Evolutionary conservation across 495 filamentous ascomycete genomes (phyloP).

Genomic region (Physcia stellaris): DNA sequence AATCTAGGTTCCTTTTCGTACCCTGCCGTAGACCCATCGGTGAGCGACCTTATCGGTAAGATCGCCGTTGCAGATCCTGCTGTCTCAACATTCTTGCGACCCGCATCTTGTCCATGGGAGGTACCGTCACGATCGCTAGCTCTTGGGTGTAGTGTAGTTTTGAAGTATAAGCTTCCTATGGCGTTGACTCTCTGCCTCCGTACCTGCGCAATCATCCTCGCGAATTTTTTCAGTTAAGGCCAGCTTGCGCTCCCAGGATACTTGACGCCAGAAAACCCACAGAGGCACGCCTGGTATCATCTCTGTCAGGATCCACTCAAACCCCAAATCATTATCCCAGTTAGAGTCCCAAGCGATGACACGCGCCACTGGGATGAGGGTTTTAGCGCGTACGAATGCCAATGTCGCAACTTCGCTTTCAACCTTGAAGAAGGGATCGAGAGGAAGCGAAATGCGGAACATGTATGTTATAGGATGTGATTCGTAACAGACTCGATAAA

Average conservation of each 20-base stretch:
- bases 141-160: conserved; percentile 7
- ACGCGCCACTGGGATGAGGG: conserved; percentile 21
- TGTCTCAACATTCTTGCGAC: neutral
- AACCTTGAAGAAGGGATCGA: too few relatives aligned
- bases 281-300: conserved; percentile 17
- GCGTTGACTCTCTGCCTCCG: conserved; percentile 24
- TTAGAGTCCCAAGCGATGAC: conserved; percentile 20
- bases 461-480: too few relatives aligned
- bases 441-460: too few relatives aligned
- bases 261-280: too few relatives aligned
- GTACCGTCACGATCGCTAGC: neutral
- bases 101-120: neutral
- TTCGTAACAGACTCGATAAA: too few relatives aligned
- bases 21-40: too few relatives aligned
- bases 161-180: conserved; percentile 29
- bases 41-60: neutral
- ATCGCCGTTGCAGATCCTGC: neutral
- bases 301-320: conserved; percentile 28
- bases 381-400: conserved; percentile 19
- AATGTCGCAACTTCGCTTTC: conserved; percentile 36
- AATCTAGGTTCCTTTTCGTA: too few relatives aligned
- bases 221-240: conserved; percentile 23
- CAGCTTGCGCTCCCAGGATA: conserved; percentile 14
- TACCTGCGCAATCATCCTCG: conserved; percentile 25
- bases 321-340: conserved; percentile 20